Percentiles rank a stretch among this genome's conserved stretches.
phyloP scores from a whole-genome alignment of 306 rosid species.

The Quercus cerris region DNA sequence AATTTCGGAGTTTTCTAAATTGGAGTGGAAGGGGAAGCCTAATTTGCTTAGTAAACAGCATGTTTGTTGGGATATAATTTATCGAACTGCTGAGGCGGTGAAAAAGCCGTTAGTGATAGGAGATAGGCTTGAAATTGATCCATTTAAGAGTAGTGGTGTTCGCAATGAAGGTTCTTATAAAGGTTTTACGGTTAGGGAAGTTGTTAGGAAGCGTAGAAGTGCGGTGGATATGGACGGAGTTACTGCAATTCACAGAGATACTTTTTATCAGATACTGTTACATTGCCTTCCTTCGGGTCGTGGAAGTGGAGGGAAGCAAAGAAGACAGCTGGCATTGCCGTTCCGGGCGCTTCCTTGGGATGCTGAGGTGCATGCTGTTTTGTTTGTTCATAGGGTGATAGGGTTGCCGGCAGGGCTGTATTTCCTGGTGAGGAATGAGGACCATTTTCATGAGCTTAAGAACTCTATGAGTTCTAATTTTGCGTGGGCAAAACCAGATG shows the following conservation, averaged over 20 bases:
- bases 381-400: slow-evolving; percentile 88
- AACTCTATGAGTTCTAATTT: slow-evolving; percentile 56
- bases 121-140: slow-evolving; percentile 34
- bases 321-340: slow-evolving; percentile 55
- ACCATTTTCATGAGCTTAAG: slow-evolving; percentile 69
- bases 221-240: slow-evolving; percentile 95
- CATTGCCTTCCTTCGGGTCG: slow-evolving; percentile 94
- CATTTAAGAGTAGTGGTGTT: slow-evolving; percentile 60
- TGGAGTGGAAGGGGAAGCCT: slow-evolving; percentile 80
- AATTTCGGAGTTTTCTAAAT: slow-evolving; percentile 40
- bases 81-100: slow-evolving; percentile 68
- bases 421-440: slow-evolving; percentile 83
- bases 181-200: slow-evolving; percentile 61
- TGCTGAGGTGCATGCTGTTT: slow-evolving; percentile 83
- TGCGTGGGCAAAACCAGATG: slow-evolving; percentile 74
- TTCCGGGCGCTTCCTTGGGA: slow-evolving; percentile 82
- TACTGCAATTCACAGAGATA: slow-evolving; percentile 54
- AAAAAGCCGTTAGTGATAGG: slow-evolving; percentile 55
- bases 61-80: slow-evolving; percentile 83
- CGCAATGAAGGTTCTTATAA: slow-evolving; percentile 47
- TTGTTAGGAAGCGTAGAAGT: slow-evolving; percentile 84
- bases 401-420: slow-evolving; percentile 79
- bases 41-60: slow-evolving; percentile 87
- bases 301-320: slow-evolving; percentile 44
- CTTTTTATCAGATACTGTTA: slow-evolving; percentile 76